Evolutionary conservation across 108 stramenopile species (phyloP).

Genomic region (Pinguiococcus pyrenoidosus): DNA sequence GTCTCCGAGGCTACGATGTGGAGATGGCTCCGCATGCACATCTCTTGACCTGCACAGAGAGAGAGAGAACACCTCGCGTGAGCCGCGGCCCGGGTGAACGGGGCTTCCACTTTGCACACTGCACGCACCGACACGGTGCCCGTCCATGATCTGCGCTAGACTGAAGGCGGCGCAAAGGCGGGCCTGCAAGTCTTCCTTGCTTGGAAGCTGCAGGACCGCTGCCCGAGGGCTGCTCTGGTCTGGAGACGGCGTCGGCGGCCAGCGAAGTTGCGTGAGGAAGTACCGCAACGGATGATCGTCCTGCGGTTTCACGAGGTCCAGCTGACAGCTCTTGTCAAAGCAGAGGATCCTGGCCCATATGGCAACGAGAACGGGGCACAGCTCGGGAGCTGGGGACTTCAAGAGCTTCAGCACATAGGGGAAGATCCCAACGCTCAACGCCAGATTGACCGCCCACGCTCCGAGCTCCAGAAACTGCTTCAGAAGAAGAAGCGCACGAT

Average conservation of each 20-base stretch:
- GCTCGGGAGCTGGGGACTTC: slow-evolving; percentile 65
- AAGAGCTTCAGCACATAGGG: slow-evolving; percentile 92
- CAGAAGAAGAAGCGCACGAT: slow-evolving; percentile 72
- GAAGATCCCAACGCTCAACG: slow-evolving; percentile 83
- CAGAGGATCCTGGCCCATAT: slow-evolving; percentile 85
- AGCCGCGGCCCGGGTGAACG: no score
- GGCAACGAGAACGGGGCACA: slow-evolving; percentile 69
- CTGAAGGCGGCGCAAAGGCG: slow-evolving; percentile 80
- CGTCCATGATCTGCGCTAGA: slow-evolving; percentile 57
- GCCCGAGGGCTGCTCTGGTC: slow-evolving; percentile 17
- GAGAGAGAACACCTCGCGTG: no score
- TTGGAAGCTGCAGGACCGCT: no score
- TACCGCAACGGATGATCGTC: no score
- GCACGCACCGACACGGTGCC: slow-evolving; percentile 53
- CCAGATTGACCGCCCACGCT: slow-evolving; percentile 80
- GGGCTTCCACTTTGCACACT: no score
- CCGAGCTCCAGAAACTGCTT: slow-evolving; percentile 73
- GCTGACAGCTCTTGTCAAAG: slow-evolving; percentile 74
- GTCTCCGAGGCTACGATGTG: no score
- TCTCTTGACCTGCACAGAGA: no score
- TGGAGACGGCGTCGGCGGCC: no score
- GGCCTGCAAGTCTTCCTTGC: no score
- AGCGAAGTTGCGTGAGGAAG: no score
- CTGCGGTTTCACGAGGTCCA: no score
- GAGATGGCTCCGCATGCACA: no score